Conservation (phyloP, 768 basidiomycete species). For the Leccinum arenicola region DNA sequence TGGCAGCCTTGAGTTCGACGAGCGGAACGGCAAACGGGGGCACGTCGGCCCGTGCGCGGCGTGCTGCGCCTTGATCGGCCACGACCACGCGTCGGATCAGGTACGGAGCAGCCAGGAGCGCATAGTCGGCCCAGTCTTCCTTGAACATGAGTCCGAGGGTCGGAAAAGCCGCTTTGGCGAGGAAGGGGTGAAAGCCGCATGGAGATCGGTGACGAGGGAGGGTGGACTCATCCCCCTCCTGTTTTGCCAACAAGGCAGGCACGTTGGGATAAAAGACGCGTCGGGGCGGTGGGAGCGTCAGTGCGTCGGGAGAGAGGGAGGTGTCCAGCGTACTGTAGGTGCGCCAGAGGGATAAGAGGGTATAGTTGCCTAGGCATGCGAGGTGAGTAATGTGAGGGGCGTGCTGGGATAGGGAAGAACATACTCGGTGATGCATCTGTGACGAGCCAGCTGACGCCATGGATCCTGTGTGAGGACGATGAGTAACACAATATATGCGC, state of each 20-base stretch:
- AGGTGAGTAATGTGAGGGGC: neutral
- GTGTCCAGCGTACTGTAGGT: constrained; percentile 64
- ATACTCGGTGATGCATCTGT: constrained; percentile 50
- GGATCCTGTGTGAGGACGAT: constrained; percentile 42
- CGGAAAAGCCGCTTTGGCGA: constrained; percentile 75
- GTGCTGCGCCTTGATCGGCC: constrained; percentile 70
- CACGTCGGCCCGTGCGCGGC: constrained; percentile 25
- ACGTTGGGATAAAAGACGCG: constrained; percentile 73
- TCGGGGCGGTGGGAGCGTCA: constrained; percentile 60
- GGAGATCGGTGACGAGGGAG: constrained; percentile 44
- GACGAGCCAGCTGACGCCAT: constrained; percentile 69
- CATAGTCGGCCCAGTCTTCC: constrained; percentile 78
- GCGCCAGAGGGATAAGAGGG: constrained; percentile 75
- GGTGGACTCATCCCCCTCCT: constrained; percentile 20
- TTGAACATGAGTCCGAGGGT: constrained; percentile 61
- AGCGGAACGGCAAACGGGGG: constrained; percentile 38
- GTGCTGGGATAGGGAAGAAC: constrained; percentile 19
- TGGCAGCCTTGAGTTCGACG: constrained; percentile 42
- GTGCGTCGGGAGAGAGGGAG: constrained; percentile 43
- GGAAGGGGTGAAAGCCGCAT: constrained; percentile 68
- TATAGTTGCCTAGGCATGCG: constrained; percentile 50
- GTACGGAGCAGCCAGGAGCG: constrained; percentile 64
- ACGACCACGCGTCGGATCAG: constrained; percentile 75
- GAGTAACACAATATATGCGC: neutral
- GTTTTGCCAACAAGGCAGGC: constrained; percentile 52